These are phyloP conservation scores for Celoporthe dispersa DNA, from an alignment of 2,329 filamentous ascomycete genomes.

Conservation along the genomic window DNA sequence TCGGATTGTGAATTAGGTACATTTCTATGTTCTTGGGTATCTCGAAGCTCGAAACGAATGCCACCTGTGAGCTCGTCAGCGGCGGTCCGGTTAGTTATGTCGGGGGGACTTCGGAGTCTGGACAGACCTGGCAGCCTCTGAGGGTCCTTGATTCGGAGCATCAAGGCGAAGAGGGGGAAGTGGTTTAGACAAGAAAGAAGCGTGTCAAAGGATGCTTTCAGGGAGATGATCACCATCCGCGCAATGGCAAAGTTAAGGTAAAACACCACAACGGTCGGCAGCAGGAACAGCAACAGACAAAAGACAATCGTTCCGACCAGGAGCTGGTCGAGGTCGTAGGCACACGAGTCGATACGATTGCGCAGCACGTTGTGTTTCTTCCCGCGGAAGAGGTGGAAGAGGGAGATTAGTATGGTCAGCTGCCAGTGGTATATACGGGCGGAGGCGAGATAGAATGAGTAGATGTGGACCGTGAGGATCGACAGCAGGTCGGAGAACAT, in stretches of 20 bases:
- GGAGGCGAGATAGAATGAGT: conserved; percentile 96
- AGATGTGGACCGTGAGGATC: conserved; percentile 91
- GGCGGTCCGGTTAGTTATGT: conserved; percentile 21
- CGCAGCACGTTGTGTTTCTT: conserved; percentile 97
- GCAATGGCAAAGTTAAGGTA: conserved; percentile 95
- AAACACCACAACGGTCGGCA: conserved; percentile 95
- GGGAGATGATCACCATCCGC: conserved; percentile 89
- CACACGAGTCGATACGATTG: conserved; percentile 97
- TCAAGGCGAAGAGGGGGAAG: conserved; percentile 94
- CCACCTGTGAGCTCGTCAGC: conserved; percentile 58
- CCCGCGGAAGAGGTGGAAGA: conserved; percentile 98
- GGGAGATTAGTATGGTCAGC: conserved; percentile 90
- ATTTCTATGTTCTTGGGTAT: conserved; percentile 63
- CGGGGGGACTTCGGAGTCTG: background rate
- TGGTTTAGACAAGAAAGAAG: conserved; percentile 93
- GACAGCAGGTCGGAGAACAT: conserved; percentile 94
- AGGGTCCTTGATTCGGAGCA: conserved; percentile 94
- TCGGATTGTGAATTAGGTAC: conserved; percentile 45
- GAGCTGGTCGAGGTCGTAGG: conserved; percentile 96
- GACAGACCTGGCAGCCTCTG: conserved; percentile 77
- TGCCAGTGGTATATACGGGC: conserved; percentile 99
- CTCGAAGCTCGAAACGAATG: conserved; percentile 86
- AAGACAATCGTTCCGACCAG: conserved; percentile 96
- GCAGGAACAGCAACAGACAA: conserved; percentile 89
- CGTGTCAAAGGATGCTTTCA: conserved; percentile 92